phyloP scores from a whole-genome alignment of 2,329 filamentous ascomycete genomes.

The Aspergillus neotritici region DNA sequence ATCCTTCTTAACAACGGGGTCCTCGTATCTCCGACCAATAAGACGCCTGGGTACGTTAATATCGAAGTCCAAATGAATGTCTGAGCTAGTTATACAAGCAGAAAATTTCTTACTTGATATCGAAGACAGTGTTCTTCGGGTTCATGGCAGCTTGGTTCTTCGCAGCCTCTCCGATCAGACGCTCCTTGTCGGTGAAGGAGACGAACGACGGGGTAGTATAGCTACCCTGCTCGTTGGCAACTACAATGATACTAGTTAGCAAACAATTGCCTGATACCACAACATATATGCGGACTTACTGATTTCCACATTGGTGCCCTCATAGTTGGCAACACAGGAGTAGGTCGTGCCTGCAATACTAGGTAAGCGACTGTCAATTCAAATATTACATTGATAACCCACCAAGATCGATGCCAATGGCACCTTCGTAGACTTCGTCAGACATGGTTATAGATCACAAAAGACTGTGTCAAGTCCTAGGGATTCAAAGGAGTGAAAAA shows the following conservation, averaged over 20 bases:
- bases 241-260: constrained; percentile 32
- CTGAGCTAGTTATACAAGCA: background rate
- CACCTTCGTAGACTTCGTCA: constrained; percentile 98
- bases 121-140: constrained; percentile 96
- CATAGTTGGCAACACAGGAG: constrained; percentile 99
- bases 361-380: constrained; percentile 16
- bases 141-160: constrained; percentile 99
- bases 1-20: constrained; percentile 97
- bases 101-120: constrained; percentile 73
- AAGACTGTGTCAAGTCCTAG: constrained; percentile 5
- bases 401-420: constrained; percentile 99
- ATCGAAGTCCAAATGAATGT: constrained; percentile 2
- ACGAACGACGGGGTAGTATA: constrained; percentile 99
- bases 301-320: constrained; percentile 99
- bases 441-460: constrained; percentile 56
- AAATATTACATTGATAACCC: constrained; percentile 37
- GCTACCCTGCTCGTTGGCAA: constrained; percentile 99
- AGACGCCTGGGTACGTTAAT: constrained; percentile 63
- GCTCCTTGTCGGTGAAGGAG: constrained; percentile 97
- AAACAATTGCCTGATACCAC: background rate
- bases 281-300: constrained; percentile 50
- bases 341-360: constrained; percentile 80
- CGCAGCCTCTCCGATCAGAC: constrained; percentile 97
- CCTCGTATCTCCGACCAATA: constrained; percentile 92
- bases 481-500: background rate